Conservation (phyloP, 805 yeast genomes). For the Torulaspora delbrueckii region DNA sequence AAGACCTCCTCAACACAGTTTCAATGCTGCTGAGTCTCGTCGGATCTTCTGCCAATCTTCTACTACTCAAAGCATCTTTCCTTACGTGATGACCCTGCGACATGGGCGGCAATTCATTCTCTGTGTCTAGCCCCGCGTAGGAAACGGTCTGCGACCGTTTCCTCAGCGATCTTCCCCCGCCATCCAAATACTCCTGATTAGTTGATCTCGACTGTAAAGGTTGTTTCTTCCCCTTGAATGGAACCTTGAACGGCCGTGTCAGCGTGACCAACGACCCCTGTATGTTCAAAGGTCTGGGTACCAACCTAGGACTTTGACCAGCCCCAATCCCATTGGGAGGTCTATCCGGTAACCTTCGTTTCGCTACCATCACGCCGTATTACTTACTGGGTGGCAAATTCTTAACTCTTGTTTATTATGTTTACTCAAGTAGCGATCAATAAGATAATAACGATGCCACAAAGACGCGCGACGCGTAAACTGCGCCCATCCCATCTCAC, state of each 20-base stretch:
- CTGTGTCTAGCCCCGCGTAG: constrained; percentile 38
- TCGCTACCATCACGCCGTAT: constrained; percentile 29
- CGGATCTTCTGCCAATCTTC: constrained; percentile 44
- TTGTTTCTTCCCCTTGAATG: constrained; percentile 37
- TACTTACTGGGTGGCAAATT: background rate
- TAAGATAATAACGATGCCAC: background rate
- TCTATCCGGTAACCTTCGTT: constrained; percentile 39
- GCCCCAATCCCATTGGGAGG: constrained; percentile 53
- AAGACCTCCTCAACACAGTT: constrained; percentile 42
- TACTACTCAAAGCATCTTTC: constrained; percentile 58
- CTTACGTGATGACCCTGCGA: constrained; percentile 22
- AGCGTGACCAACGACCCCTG: constrained; percentile 49
- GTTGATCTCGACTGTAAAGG: background rate
- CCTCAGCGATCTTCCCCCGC: constrained; percentile 19
- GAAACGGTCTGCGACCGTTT: constrained; percentile 35
- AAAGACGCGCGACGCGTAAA: background rate
- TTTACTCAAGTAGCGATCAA: background rate
- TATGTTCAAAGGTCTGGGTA: constrained; percentile 49
- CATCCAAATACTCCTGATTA: background rate
- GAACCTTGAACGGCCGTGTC: constrained; percentile 66
- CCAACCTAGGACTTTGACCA: constrained; percentile 63
- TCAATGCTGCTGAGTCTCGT: constrained; percentile 36
- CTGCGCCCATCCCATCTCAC: too few relatives aligned
- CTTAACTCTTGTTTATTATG: background rate
- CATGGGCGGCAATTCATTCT: constrained; percentile 16